phyloP scores from a whole-genome alignment of 2,329 filamentous ascomycete genomes.

The Alternaria sp. region DNA sequence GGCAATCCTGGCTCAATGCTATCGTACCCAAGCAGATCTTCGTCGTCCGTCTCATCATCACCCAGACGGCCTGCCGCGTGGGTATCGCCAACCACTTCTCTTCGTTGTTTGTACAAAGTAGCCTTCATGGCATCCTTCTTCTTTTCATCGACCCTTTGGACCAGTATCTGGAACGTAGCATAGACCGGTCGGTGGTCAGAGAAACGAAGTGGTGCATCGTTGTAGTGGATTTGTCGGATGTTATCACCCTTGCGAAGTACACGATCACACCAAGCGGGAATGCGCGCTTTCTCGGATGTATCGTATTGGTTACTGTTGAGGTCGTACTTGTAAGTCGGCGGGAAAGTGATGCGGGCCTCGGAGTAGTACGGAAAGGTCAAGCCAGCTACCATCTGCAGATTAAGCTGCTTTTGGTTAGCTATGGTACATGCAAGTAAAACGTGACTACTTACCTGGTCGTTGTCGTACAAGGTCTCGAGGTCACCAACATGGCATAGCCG shows the following conservation, averaged over 20 bases:
- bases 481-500: conserved; percentile 75
- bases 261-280: conserved; percentile 96
- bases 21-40: conserved; percentile 81
- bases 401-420: conserved; percentile 64
- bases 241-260: conserved; percentile 86
- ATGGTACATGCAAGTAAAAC: background rate
- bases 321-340: conserved; percentile 96
- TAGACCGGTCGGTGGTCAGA: conserved; percentile 98
- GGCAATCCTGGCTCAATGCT: conserved; percentile 79
- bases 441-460: conserved; percentile 72
- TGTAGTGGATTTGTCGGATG: conserved; percentile 82
- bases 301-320: conserved; percentile 88
- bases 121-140: conserved; percentile 74
- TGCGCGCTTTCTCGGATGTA: conserved; percentile 91
- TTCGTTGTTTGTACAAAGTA: conserved; percentile 73
- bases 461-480: conserved; percentile 81
- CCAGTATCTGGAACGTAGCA: conserved; percentile 82
- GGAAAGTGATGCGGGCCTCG: conserved; percentile 84
- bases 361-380: conserved; percentile 90
- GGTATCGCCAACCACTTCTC: conserved; percentile 69
- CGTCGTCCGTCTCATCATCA: conserved; percentile 70
- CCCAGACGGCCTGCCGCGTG: conserved; percentile 59
- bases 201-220: conserved; percentile 80
- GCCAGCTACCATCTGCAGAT: conserved; percentile 94
- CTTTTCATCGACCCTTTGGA: conserved; percentile 79